phyloP scores from a whole-genome alignment of 352 stramenopile species.

The Globisporangium yorkense region DNA sequence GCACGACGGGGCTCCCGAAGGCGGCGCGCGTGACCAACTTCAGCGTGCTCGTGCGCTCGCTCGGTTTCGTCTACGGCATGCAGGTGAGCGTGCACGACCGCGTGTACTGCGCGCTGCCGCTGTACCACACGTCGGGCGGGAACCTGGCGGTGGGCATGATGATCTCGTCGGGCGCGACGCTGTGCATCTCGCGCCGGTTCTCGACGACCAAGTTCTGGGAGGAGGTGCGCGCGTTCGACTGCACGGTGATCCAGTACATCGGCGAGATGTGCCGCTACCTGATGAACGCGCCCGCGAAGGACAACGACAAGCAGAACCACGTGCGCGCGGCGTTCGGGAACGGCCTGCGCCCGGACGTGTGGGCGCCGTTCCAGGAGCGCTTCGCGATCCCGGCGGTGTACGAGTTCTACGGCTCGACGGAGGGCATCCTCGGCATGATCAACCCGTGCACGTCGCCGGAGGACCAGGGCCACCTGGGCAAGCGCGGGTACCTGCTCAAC shows the following conservation, averaged over 20 bases:
- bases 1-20: constrained; percentile 79
- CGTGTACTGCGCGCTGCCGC: constrained; percentile 74
- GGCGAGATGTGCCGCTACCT: constrained; percentile 89
- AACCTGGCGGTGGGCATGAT: constrained; percentile 79
- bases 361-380: constrained; percentile 79
- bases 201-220: constrained; percentile 71
- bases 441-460: constrained; percentile 60
- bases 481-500: constrained; percentile 48
- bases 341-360: constrained; percentile 86
- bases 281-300: constrained; percentile 37
- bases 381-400: constrained; percentile 84
- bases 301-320: constrained; percentile 58
- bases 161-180: constrained; percentile 63
- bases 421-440: constrained; percentile 78
- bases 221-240: constrained; percentile 60
- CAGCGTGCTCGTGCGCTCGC: constrained; percentile 55
- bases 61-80: constrained; percentile 49
- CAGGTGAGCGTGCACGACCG: constrained; percentile 47
- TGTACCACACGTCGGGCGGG: constrained; percentile 83
- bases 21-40: constrained; percentile 72
- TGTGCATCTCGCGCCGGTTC: constrained; percentile 76
- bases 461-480: constrained; percentile 64
- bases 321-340: constrained; percentile 88
- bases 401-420: constrained; percentile 92
- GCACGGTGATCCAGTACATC: constrained; percentile 88